Conservation (phyloP, 2,329 filamentous ascomycete genomes). For the Botrytis sinoallii region DNA sequence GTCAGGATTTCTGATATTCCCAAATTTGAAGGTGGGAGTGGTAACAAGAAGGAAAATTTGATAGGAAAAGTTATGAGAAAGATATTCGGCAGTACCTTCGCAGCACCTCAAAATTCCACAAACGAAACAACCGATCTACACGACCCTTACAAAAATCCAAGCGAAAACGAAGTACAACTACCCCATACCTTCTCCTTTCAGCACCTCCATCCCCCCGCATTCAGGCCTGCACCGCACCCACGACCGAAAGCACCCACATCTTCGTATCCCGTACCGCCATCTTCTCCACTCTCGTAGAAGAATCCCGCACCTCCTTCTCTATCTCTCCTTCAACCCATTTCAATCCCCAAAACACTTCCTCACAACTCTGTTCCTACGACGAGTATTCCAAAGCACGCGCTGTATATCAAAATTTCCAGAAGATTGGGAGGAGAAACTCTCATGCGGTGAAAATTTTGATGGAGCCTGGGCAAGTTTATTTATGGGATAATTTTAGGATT, state of each 20-base stretch:
- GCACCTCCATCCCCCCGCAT: no score
- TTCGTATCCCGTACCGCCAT: not conserved
- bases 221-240: no score
- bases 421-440: accelerated
- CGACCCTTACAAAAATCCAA: not conserved
- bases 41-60: no score
- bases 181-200: no score
- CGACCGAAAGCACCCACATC: no score
- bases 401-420: not conserved
- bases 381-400: not conserved
- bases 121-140: no score
- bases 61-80: no score
- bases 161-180: no score
- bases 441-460: not conserved
- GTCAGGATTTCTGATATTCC: no score
- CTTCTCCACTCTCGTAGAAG: not conserved
- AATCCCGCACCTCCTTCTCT: not conserved
- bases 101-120: not conserved
- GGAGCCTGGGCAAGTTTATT: not conserved
- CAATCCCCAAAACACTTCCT: not conserved
- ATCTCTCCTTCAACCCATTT: not conserved
- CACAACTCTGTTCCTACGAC: no score
- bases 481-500: not conserved
- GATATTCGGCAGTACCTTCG: not conserved
- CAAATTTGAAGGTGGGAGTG: no score